Evolutionary conservation across 495 filamentous ascomycete genomes (phyloP), one percentile per base, ranked within the genome.

Genomic region (Xylaria grammica): DNA sequence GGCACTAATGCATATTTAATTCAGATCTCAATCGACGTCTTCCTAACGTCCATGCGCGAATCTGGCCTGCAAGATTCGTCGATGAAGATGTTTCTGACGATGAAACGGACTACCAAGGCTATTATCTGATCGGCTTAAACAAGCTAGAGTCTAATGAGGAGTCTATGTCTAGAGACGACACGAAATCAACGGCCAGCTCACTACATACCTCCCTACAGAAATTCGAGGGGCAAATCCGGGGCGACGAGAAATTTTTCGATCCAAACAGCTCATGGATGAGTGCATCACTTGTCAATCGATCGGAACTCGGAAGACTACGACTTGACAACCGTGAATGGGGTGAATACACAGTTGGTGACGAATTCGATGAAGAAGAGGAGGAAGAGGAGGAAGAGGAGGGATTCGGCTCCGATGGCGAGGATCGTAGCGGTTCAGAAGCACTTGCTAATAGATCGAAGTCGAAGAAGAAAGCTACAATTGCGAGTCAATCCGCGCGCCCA

Each of bases 41-140:
- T 19, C 78, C 82, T 11, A 67, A 72, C 1, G 54, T 87, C 26
- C 68, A 82, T 49, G 80, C 78, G 13, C 77, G 84, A 32, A 83
- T 87, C 24, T 88, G 86, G 86, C 86, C 86, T 11, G 81, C 75
- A 26, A 72, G 85, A 13, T 88, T 87, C 52, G 73, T 80, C 40
- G 69, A 71, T 5, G 45, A 62, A 30, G 65, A 71, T 13, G 38
- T 30, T 15, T 59, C 48, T 7, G 65, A 70, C 9, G 67, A 67
- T 9, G 64, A 73, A 22, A 50, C 64, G 0, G 81, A 83, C 46
- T 85, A 82, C 65, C 72, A 82, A 30, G 84, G 82, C 6, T 81
- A 76, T 58, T 88, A 87, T 61, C 78, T 89, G 15, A 77, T 88
- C 24, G 86, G 86, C 7, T 71, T 89, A 24, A 79, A 81, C 34